Evolutionary conservation across 2,329 filamentous ascomycete species (phyloP).

Genomic region (Pyricularia sp.): DNA sequence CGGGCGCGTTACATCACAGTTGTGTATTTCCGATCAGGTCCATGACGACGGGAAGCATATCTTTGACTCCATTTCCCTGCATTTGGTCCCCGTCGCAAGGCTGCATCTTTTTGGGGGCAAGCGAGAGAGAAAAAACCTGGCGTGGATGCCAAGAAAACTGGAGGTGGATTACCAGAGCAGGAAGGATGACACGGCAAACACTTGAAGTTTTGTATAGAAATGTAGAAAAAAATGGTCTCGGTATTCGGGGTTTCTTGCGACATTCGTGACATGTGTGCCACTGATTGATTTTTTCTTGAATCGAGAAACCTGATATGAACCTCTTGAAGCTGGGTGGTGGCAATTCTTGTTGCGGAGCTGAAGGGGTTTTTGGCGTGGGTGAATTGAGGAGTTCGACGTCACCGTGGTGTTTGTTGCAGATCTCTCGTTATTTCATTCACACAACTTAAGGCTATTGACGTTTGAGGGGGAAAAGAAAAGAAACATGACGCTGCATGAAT

Average conservation of each 20-base stretch:
- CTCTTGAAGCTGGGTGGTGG: background rate
- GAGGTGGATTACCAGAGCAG: background rate
- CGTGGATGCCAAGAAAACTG: background rate
- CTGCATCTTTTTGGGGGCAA: background rate
- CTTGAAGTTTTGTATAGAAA: background rate
- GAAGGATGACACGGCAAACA: background rate
- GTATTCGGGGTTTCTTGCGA: background rate
- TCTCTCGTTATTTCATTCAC: background rate
- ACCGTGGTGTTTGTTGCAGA: background rate
- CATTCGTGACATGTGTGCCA: background rate
- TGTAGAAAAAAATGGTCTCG: background rate
- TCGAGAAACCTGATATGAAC: background rate
- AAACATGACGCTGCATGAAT: background rate
- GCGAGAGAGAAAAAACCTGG: background rate
- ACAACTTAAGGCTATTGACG: background rate
- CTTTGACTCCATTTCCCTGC: background rate
- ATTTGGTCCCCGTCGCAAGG: background rate
- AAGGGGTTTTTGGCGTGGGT: background rate
- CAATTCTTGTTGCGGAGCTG: background rate
- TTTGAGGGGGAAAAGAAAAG: background rate
- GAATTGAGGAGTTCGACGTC: background rate
- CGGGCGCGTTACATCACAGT: background rate
- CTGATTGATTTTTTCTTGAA: background rate
- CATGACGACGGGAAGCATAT: background rate
- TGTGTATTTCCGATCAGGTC: background rate